Evolutionary conservation across 2,329 filamentous ascomycete species (phyloP).

Genomic region (Talaromyces islandicus): DNA sequence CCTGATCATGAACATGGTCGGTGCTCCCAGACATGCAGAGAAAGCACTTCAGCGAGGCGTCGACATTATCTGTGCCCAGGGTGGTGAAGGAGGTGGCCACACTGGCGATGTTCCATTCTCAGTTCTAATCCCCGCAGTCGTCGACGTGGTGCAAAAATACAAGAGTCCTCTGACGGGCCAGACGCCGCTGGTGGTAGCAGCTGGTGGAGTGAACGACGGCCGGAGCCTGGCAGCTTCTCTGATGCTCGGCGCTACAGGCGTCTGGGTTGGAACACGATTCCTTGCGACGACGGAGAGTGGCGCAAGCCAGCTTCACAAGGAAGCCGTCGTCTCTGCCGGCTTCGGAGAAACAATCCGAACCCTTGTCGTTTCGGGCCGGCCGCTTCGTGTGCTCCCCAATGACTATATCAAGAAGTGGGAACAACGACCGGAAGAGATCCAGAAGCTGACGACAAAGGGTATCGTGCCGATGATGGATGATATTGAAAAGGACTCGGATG

Average conservation of each 20-base stretch:
- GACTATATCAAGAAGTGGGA: slow-evolving; percentile 83
- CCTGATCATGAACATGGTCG: slow-evolving; percentile 95
- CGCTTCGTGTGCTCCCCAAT: slow-evolving; percentile 73
- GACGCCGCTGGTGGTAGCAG: slow-evolving; percentile 75
- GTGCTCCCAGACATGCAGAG: slow-evolving; percentile 81
- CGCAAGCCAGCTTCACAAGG: slow-evolving; percentile 75
- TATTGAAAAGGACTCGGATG: slow-evolving; percentile 74
- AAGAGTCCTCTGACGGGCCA: slow-evolving; percentile 63
- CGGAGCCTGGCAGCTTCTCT: slow-evolving; percentile 72
- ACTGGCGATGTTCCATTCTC: slow-evolving; percentile 81
- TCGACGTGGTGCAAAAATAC: slow-evolving; percentile 72
- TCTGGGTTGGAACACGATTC: slow-evolving; percentile 93
- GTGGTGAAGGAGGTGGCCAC: slow-evolving; percentile 88
- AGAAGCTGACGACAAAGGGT: slow-evolving; percentile 66
- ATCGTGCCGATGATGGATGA: slow-evolving; percentile 78
- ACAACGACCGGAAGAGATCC: slow-evolving; percentile 65
- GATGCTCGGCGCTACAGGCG: slow-evolving; percentile 81
- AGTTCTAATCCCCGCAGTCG: slow-evolving; percentile 81
- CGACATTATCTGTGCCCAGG: slow-evolving; percentile 87
- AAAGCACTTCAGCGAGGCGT: slow-evolving; percentile 84
- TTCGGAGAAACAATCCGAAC: slow-evolving; percentile 79
- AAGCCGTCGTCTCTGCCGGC: slow-evolving; percentile 70
- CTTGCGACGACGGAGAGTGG: slow-evolving; percentile 77
- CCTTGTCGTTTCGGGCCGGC: slow-evolving; percentile 74
- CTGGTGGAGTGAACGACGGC: slow-evolving; percentile 81